Conservation (phyloP, 805 yeast genomes). For the Ogataea salicorniae region DNA sequence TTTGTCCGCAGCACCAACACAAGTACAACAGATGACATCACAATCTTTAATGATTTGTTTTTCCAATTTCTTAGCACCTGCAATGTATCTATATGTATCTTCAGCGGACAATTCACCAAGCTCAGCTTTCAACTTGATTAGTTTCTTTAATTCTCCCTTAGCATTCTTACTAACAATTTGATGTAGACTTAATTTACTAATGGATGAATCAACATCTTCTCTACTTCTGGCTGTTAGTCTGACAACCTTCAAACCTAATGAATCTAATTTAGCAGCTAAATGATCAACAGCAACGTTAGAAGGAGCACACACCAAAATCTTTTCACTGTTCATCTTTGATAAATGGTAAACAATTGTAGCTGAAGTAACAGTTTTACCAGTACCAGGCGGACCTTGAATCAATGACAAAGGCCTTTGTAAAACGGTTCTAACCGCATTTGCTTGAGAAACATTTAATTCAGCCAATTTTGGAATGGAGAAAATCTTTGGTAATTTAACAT, state of each 20-base stretch:
- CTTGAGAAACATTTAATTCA: constrained; percentile 71
- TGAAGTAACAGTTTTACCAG: constrained; percentile 93
- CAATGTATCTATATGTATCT: constrained; percentile 45
- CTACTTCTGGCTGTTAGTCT: constrained; percentile 71
- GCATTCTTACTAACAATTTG: constrained; percentile 44
- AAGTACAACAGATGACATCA: constrained; percentile 84
- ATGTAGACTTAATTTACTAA: constrained; percentile 53
- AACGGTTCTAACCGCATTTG: constrained; percentile 66
- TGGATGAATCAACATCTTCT: constrained; percentile 72
- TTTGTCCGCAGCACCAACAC: constrained; percentile 85
- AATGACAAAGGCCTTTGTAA: constrained; percentile 68
- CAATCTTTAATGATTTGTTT: constrained; percentile 44
- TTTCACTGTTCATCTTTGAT: constrained; percentile 52
- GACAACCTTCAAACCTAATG: constrained; percentile 72
- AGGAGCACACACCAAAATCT: constrained; percentile 87
- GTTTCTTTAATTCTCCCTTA: constrained; percentile 52
- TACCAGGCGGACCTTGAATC: constrained; percentile 96
- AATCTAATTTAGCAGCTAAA: constrained; percentile 64
- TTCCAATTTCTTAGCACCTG: constrained; percentile 45
- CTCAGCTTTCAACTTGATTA: constrained; percentile 54
- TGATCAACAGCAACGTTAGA: constrained; percentile 95
- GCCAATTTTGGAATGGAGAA: constrained; percentile 65
- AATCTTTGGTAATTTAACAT: constrained; percentile 52
- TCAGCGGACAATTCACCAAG: constrained; percentile 59
- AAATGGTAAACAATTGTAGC: constrained; percentile 82